Evolutionary conservation across 2,329 filamentous ascomycete genomes (phyloP).

Genomic region (Pseudogymnoascus sp.): DNA sequence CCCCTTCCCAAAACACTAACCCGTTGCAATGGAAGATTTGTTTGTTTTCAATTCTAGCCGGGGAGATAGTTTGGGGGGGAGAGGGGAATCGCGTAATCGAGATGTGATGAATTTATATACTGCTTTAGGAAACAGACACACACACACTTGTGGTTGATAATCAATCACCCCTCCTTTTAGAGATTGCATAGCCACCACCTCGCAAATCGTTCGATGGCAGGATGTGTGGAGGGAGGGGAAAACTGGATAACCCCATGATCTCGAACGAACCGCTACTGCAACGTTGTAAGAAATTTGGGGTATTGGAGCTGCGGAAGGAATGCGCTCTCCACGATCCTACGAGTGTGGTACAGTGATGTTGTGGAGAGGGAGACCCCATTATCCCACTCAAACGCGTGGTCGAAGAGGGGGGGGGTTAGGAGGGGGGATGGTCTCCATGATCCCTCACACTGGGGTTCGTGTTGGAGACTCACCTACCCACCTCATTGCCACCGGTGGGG

Average conservation of each 20-base stretch:
- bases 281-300: background rate
- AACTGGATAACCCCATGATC: background rate
- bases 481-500: background rate
- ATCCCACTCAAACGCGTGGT: constrained; percentile 6
- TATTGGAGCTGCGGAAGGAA: background rate
- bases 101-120: background rate
- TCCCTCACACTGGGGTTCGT: background rate
- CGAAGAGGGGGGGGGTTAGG: background rate
- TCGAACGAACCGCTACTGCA: background rate
- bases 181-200: background rate
- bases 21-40: background rate
- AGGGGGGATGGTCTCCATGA: background rate
- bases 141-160: background rate
- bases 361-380: background rate
- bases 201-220: background rate
- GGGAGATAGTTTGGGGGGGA: background rate
- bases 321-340: background rate
- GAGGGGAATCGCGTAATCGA: background rate
- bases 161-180: background rate
- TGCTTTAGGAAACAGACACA: background rate
- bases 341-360: background rate
- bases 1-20: background rate
- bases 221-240: background rate
- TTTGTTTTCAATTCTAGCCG: background rate
- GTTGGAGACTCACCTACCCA: background rate